Percentiles rank a stretch among this genome's conserved stretches.
Evolutionary conservation across 495 filamentous ascomycete genomes (phyloP).

Genomic region (Podospora fimiseda): DNA sequence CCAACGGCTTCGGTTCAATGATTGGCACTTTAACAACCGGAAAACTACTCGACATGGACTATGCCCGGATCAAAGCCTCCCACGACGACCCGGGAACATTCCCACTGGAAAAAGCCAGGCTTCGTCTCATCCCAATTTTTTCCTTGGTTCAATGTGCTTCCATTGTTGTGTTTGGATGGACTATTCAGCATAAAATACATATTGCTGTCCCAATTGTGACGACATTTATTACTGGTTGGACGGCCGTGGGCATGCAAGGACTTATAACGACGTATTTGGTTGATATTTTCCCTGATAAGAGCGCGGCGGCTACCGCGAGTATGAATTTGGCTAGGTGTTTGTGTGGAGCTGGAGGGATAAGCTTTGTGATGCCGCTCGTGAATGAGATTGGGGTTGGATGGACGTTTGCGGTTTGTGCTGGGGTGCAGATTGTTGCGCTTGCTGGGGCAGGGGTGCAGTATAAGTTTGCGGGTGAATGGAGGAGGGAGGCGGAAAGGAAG

Average conservation of each 20-base stretch:
- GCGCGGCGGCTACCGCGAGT: constrained; percentile 42
- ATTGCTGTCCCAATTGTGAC: constrained; percentile 49
- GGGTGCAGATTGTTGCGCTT: neutral
- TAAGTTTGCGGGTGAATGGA: neutral
- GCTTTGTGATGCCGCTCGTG: constrained; percentile 40
- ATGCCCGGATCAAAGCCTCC: neutral
- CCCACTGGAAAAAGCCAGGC: neutral
- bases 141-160: neutral
- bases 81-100: too few species aligned
- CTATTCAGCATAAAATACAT: constrained; percentile 36
- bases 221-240: constrained; percentile 48
- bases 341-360: constrained; percentile 37
- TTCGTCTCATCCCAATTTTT: neutral
- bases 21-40: neutral
- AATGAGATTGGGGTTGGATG: constrained; percentile 38
- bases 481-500: neutral
- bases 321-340: constrained; percentile 44
- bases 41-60: neutral
- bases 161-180: neutral
- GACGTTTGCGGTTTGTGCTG: constrained; percentile 39
- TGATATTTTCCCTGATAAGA: constrained; percentile 39
- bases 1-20: neutral
- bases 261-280: constrained; percentile 43
- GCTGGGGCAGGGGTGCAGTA: neutral
- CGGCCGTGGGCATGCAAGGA: constrained; percentile 48